Evolutionary conservation across 768 basidiomycete species (phyloP).

Genomic region (Boletus huronensis): DNA sequence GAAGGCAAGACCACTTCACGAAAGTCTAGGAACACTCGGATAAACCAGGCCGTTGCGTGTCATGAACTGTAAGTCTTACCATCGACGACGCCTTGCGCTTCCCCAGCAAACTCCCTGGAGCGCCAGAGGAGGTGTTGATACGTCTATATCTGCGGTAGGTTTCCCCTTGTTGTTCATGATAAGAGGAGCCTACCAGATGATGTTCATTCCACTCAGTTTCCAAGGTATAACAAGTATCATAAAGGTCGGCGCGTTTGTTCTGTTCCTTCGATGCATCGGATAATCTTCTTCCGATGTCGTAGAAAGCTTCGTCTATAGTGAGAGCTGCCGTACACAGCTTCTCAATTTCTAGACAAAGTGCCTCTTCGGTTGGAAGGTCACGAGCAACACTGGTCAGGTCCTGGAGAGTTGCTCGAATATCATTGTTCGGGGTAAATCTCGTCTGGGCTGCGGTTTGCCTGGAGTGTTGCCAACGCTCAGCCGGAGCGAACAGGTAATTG

Average conservation of each 20-base stretch:
- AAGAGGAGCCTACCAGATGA: slow-evolving; percentile 1
- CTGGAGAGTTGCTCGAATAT: background rate
- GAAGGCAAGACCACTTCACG: slow-evolving; percentile 15
- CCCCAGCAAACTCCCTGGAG: slow-evolving; percentile 20
- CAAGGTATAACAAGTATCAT: slow-evolving; percentile 9
- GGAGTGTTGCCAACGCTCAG: background rate
- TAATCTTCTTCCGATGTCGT: slow-evolving; percentile 9
- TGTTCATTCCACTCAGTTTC: slow-evolving; percentile 17
- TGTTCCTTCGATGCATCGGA: slow-evolving; percentile 9
- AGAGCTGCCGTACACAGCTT: slow-evolving; percentile 13
- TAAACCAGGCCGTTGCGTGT: background rate
- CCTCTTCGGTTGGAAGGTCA: slow-evolving; percentile 11
- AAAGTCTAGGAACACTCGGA: slow-evolving; percentile 5
- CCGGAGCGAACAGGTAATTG: background rate
- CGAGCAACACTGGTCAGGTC: background rate
- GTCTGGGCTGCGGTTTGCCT: background rate
- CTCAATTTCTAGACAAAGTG: slow-evolving; percentile 16
- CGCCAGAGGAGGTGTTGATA: slow-evolving; percentile 18
- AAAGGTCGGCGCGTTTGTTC: slow-evolving; percentile 4
- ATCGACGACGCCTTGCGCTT: slow-evolving; percentile 17
- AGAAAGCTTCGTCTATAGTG: slow-evolving; percentile 16
- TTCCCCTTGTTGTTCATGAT: no score
- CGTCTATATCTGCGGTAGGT: slow-evolving; percentile 3
- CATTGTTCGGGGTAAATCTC: background rate
- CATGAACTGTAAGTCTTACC: background rate